phyloP scores from a whole-genome alignment of 2,329 filamentous ascomycete species.

The Paecilomyces formosus region DNA sequence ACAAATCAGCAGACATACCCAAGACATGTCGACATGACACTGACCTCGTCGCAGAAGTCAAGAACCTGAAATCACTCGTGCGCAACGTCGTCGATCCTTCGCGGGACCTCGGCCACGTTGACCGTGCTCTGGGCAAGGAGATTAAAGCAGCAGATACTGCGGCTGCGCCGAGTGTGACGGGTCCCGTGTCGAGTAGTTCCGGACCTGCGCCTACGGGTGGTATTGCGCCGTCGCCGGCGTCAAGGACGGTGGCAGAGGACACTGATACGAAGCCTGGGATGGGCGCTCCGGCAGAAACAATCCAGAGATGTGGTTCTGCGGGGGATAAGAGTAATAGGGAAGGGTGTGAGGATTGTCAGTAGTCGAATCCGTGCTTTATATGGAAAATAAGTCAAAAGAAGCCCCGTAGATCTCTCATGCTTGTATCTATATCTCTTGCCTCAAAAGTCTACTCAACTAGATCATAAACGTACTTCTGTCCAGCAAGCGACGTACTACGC shows the following conservation, averaged over 20 bases:
- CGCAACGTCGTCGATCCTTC: slow-evolving; percentile 74
- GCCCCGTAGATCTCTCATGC: no score
- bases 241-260: background rate
- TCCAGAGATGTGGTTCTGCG: background rate
- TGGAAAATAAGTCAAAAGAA: no score
- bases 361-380: background rate
- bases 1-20: background rate
- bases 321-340: slow-evolving; percentile 8
- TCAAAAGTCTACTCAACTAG: no score
- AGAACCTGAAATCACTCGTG: slow-evolving; percentile 78
- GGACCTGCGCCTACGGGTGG: background rate
- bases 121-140: slow-evolving; percentile 37
- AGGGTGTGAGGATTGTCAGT: slow-evolving; percentile 21
- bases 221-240: background rate
- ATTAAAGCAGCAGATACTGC: background rate
- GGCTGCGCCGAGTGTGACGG: background rate
- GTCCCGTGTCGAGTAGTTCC: background rate
- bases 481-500: background rate
- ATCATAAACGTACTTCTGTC: background rate
- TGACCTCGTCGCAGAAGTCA: slow-evolving; percentile 54
- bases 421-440: no score
- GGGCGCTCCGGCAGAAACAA: background rate
- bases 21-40: background rate
- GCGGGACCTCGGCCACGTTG: slow-evolving; percentile 74
- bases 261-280: background rate